phyloP scores from a whole-genome alignment of 2,329 filamentous ascomycete species.

The Pseudocercospora fijiensis region DNA sequence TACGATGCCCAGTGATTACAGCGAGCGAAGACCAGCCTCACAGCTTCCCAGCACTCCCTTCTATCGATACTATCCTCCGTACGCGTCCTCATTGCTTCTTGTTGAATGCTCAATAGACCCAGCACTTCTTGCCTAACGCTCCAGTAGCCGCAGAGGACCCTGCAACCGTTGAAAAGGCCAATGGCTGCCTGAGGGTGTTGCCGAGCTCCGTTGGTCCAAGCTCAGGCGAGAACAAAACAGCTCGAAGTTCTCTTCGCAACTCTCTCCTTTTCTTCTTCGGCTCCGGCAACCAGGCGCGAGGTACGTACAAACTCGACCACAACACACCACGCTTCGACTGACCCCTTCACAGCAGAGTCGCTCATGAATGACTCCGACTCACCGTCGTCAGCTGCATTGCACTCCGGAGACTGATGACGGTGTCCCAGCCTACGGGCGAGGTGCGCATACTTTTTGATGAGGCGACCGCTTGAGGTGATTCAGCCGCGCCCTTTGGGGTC shows the following conservation, averaged over 20 bases:
- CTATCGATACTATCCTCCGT: background rate
- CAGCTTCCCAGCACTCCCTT: no score
- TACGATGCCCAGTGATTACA: no score
- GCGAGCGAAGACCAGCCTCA: no score
- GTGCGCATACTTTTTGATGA: background rate
- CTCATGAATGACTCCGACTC: background rate
- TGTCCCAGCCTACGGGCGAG: background rate
- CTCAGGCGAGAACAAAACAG: background rate
- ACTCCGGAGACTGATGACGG: background rate
- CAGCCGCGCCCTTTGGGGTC: background rate
- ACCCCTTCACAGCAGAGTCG: background rate
- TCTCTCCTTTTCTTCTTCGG: background rate
- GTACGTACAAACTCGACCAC: background rate
- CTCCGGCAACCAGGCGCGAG: background rate
- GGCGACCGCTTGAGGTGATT: background rate
- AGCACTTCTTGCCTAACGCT: background rate
- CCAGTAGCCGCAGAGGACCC: background rate
- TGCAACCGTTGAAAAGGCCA: background rate
- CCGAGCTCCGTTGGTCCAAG: background rate
- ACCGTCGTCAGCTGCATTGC: background rate
- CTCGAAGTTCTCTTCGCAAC: background rate
- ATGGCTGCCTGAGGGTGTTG: background rate
- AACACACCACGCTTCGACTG: background rate
- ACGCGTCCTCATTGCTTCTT: background rate
- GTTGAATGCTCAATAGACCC: background rate